phyloP scores from a whole-genome alignment of 768 basidiomycete species.

The Suillus americanus region DNA sequence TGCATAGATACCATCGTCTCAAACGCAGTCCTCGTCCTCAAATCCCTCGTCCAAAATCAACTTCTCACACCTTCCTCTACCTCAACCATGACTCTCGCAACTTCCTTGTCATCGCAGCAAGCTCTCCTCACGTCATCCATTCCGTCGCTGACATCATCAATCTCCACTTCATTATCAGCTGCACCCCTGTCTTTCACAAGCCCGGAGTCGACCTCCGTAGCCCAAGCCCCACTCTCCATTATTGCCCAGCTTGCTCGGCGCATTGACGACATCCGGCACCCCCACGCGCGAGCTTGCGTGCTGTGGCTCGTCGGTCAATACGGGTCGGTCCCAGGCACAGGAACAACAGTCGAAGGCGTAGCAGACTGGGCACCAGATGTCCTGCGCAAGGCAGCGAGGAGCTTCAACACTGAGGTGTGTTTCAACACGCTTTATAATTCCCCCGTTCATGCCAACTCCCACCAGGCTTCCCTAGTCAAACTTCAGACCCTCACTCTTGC shows the following conservation, averaged over 20 bases:
- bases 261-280: slow-evolving; percentile 77
- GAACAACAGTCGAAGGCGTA: slow-evolving; percentile 51
- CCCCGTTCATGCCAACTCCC: background rate
- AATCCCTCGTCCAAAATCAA: slow-evolving; percentile 76
- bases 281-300: slow-evolving; percentile 82
- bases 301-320: slow-evolving; percentile 95
- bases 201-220: slow-evolving; percentile 14
- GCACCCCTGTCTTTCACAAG: slow-evolving; percentile 23
- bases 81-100: slow-evolving; percentile 13
- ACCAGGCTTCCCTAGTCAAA: slow-evolving; percentile 66
- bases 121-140: slow-evolving; percentile 10
- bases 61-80: slow-evolving; percentile 38
- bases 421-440: background rate
- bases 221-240: slow-evolving; percentile 54
- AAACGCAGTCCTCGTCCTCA: slow-evolving; percentile 81
- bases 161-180: background rate
- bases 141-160: slow-evolving; percentile 7
- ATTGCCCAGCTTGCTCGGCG: slow-evolving; percentile 77
- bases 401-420: slow-evolving; percentile 69
- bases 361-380: slow-evolving; percentile 88
- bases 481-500: slow-evolving; percentile 85
- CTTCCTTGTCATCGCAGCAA: slow-evolving; percentile 9
- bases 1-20: slow-evolving; percentile 72
- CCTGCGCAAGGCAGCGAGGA: slow-evolving; percentile 73
- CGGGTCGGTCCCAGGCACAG: slow-evolving; percentile 41